Evolutionary conservation across 2,329 filamentous ascomycete genomes (phyloP).

Genomic region (Pseudocercospora cruenta): DNA sequence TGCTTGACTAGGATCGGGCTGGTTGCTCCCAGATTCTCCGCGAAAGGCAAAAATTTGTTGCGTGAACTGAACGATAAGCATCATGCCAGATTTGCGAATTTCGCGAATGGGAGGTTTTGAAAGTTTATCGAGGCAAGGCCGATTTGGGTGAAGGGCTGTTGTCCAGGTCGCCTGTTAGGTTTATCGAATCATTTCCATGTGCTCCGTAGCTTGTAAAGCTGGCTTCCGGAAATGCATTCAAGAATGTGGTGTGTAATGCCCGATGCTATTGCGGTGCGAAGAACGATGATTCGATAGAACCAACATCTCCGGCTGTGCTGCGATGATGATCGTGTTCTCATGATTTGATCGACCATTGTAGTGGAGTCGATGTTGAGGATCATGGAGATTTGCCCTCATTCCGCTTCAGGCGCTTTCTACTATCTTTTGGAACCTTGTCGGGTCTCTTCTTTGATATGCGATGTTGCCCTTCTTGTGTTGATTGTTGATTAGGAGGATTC

Average conservation of each 20-base stretch:
- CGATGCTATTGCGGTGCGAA: neutral
- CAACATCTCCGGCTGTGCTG: too few species aligned
- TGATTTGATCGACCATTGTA: too few species aligned
- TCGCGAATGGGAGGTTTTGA: neutral
- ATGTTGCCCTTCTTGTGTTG: neutral
- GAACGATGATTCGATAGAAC: neutral
- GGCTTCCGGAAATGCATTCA: neutral
- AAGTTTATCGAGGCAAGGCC: too few species aligned
- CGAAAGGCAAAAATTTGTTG: too few species aligned
- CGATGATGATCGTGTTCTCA: too few species aligned
- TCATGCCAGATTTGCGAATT: too few species aligned
- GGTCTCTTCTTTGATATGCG: neutral
- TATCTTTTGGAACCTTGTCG: constrained; percentile 11
- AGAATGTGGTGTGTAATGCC: too few species aligned
- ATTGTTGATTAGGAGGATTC: neutral
- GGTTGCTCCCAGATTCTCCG: too few species aligned
- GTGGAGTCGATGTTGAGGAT: too few species aligned
- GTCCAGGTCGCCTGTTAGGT: neutral
- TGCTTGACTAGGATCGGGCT: too few species aligned
- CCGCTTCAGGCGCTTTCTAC: neutral
- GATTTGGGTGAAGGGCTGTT: neutral
- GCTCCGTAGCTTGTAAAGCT: neutral
- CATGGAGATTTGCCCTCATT: too few species aligned
- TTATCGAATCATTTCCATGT: neutral
- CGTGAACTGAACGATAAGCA: too few species aligned